These are phyloP conservation scores for Exophiala dermatitidis DNA, from an alignment of 2,329 filamentous ascomycete genomes.

Conservation along the genomic window DNA sequence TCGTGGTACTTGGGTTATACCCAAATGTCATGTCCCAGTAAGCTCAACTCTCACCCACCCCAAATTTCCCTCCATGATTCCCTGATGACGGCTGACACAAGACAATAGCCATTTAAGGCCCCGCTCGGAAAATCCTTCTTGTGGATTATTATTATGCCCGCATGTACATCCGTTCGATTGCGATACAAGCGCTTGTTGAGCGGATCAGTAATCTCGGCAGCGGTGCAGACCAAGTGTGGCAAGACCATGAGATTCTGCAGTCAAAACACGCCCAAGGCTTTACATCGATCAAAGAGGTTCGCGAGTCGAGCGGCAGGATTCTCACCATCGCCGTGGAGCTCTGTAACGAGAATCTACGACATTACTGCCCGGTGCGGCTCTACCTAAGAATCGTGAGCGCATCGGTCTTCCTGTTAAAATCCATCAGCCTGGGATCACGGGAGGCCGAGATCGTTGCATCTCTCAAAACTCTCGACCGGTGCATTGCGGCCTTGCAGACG, in stretches of 20 bases:
- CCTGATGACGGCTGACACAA: background rate
- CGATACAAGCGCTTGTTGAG: conserved; percentile 52
- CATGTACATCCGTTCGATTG: conserved; percentile 41
- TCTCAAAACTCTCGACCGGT: conserved; percentile 43
- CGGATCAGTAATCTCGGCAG: conserved; percentile 32
- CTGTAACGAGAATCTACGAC: conserved; percentile 42
- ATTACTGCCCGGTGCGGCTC: conserved; percentile 48
- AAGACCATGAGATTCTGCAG: background rate
- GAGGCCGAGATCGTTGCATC: conserved; percentile 45
- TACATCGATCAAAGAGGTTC: background rate
- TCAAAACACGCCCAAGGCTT: background rate
- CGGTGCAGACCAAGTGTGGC: background rate
- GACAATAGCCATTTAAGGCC: conserved; percentile 16
- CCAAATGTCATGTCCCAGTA: conserved; percentile 6
- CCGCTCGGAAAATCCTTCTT: conserved; percentile 40
- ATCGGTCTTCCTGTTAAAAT: conserved; percentile 49
- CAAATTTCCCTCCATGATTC: conserved; percentile 13
- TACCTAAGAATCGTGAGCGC: conserved; percentile 50
- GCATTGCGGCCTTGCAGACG: conserved; percentile 43
- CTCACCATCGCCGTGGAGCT: conserved; percentile 42
- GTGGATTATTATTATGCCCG: conserved; percentile 49
- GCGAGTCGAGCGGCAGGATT: background rate
- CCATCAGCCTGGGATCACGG: conserved; percentile 44
- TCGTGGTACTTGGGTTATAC: conserved; percentile 31
- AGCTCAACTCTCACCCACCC: conserved; percentile 27